These are phyloP conservation scores for Xylariales sp. DNA, from an alignment of 2,329 filamentous ascomycete genomes.

Conservation along the genomic window DNA sequence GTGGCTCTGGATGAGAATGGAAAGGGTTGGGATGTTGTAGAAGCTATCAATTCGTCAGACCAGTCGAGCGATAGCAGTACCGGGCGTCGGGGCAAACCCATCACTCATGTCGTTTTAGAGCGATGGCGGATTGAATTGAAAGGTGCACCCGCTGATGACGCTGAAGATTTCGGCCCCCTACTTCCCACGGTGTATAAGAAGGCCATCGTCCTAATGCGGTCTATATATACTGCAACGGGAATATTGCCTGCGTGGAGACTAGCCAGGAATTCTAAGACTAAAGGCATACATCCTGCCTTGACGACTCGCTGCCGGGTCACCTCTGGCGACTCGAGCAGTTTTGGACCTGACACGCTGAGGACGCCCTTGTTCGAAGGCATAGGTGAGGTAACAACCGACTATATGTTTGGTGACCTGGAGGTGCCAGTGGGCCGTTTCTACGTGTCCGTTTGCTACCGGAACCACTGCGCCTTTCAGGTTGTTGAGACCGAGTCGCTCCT, in stretches of 20 bases:
- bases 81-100: slow-evolving; percentile 57
- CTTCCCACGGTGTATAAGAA: slow-evolving; percentile 97
- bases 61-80: slow-evolving; percentile 61
- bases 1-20: slow-evolving; percentile 89
- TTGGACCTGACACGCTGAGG: slow-evolving; percentile 75
- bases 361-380: slow-evolving; percentile 75
- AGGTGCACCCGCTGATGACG: slow-evolving; percentile 61
- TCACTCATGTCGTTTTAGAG: slow-evolving; percentile 85
- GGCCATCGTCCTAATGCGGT: slow-evolving; percentile 92
- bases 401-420: slow-evolving; percentile 84
- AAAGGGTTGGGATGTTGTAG: slow-evolving; percentile 91
- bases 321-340: slow-evolving; percentile 66
- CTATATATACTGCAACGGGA: slow-evolving; percentile 83
- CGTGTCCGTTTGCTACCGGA: slow-evolving; percentile 84
- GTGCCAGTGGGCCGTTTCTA: slow-evolving; percentile 87
- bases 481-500: slow-evolving; percentile 91
- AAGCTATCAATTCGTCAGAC: slow-evolving; percentile 77
- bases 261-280: slow-evolving; percentile 76
- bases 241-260: slow-evolving; percentile 90
- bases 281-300: slow-evolving; percentile 74
- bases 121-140: slow-evolving; percentile 90
- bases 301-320: slow-evolving; percentile 84
- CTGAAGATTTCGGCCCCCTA: slow-evolving; percentile 68
- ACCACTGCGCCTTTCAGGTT: slow-evolving; percentile 88
- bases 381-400: slow-evolving; percentile 75